These are phyloP conservation scores for Aspergillus tanneri DNA, from an alignment of 2,329 filamentous ascomycete species.

Conservation along the genomic window DNA sequence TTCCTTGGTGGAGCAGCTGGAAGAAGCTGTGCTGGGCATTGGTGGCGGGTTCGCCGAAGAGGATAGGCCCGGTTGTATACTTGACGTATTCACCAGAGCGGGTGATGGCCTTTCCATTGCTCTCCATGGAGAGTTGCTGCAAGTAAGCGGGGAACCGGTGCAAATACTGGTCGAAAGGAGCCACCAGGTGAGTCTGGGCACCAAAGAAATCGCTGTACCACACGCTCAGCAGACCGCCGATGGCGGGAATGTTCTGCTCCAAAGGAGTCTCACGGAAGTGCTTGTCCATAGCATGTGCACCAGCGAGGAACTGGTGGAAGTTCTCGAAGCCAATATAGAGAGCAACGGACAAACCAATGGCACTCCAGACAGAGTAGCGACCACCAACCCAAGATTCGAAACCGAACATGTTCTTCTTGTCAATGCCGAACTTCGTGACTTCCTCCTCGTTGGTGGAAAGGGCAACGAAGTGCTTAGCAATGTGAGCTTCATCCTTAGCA, in stretches of 20 bases:
- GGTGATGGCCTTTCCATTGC: conserved; percentile 96
- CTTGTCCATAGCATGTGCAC: conserved; percentile 96
- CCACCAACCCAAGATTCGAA: conserved; percentile 99
- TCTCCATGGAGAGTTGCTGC: conserved; percentile 99
- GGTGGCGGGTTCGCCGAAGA: conserved; percentile 97
- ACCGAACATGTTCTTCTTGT: conserved; percentile 99
- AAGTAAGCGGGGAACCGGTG: conserved; percentile 99
- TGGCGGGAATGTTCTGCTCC: conserved; percentile 89
- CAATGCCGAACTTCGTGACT: conserved; percentile 98
- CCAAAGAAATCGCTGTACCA: conserved; percentile 99
- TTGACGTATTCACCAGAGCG: conserved; percentile 84
- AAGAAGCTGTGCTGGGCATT: conserved; percentile 99
- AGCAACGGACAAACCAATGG: conserved; percentile 90
- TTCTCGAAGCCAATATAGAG: conserved; percentile 97
- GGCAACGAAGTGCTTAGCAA: conserved; percentile 98
- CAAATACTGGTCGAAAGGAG: conserved; percentile 98
- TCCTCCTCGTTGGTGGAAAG: conserved; percentile 93
- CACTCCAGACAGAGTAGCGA: conserved; percentile 98
- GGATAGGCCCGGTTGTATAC: conserved; percentile 93
- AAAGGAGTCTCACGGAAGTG: conserved; percentile 92
- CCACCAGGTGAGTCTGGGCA: conserved; percentile 94
- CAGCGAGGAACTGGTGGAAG: conserved; percentile 92
- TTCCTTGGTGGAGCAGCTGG: conserved; percentile 98
- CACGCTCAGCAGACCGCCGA: conserved; percentile 90
- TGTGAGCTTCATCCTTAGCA: conserved; percentile 69